phyloP scores from a whole-genome alignment of 2,329 filamentous ascomycete species.

The Apiospora malaysiana region DNA sequence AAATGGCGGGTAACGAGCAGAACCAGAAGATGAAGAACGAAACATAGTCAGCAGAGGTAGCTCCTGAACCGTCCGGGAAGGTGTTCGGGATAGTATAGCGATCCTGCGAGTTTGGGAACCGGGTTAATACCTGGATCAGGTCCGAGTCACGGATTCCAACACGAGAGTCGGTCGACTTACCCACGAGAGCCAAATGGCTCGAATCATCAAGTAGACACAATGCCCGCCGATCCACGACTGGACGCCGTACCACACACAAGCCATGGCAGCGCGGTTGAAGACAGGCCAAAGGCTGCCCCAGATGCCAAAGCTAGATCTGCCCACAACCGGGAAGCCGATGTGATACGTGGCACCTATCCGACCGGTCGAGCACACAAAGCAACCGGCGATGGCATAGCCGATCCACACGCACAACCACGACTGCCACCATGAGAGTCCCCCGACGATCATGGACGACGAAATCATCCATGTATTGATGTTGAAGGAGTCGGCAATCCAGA shows the following conservation, averaged over 20 bases:
- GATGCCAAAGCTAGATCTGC: constrained; percentile 81
- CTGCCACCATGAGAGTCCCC: constrained; percentile 89
- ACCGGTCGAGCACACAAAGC: constrained; percentile 79
- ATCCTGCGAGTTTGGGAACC: constrained; percentile 40
- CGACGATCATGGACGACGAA: constrained; percentile 79
- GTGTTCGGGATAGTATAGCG: constrained; percentile 67
- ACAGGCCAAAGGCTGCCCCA: constrained; percentile 91
- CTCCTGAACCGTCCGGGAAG: constrained; percentile 69
- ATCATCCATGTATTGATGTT: constrained; percentile 98
- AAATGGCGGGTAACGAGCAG: constrained; percentile 79
- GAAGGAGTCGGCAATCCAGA: constrained; percentile 85
- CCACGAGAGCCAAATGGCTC: constrained; percentile 79
- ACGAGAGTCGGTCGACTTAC: constrained; percentile 41
- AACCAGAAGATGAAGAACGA: constrained; percentile 91
- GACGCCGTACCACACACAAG: constrained; percentile 87
- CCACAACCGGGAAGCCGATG: constrained; percentile 85
- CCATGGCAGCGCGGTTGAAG: constrained; percentile 86
- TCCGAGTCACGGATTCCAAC: neutral
- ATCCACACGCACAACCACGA: constrained; percentile 88
- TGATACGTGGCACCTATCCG: constrained; percentile 88
- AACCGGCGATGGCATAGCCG: constrained; percentile 78
- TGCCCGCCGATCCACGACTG: constrained; percentile 84
- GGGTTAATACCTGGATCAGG: neutral
- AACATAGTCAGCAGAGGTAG: constrained; percentile 75
- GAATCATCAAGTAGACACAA: constrained; percentile 89